These are phyloP conservation scores for Fraxinus excelsior DNA, from an alignment of 257 asterid species.

Conservation along the genomic window DNA sequence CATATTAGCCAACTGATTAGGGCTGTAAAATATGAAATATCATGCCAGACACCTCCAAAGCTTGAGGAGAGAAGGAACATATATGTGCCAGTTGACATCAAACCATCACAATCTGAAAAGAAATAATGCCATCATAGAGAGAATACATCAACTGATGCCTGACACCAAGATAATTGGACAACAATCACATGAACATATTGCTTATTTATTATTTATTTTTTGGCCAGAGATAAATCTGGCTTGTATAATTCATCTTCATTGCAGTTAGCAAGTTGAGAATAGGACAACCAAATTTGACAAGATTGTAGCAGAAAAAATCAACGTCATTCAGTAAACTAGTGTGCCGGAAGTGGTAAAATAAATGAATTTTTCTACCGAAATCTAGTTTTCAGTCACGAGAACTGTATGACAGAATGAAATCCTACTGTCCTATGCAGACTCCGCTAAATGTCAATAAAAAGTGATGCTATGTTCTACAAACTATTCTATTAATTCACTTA, in stretches of 20 bases:
- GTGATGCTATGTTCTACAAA: neutral
- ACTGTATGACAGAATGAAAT: neutral
- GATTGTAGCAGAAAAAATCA: neutral
- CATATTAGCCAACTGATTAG: conserved; percentile 1
- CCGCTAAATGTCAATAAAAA: no score
- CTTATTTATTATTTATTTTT: neutral
- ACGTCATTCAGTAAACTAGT: no score
- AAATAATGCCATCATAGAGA: no score
- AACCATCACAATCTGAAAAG: neutral
- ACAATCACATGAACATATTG: no score
- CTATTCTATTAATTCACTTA: neutral
- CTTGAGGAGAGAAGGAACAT: neutral
- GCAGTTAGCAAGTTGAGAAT: neutral
- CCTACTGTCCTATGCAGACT: no score
- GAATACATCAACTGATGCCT: neutral
- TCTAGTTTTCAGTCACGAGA: neutral
- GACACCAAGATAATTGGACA: neutral
- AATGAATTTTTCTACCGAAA: neutral
- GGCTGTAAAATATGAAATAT: neutral
- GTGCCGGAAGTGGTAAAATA: neutral
- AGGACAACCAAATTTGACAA: neutral
- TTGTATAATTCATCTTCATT: neutral
- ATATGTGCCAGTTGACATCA: neutral
- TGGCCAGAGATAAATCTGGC: neutral
- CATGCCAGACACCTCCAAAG: neutral